These are phyloP conservation scores for Wickerhamiella dianesei DNA, from an alignment of 805 yeast genomes.

Conservation along the genomic window DNA sequence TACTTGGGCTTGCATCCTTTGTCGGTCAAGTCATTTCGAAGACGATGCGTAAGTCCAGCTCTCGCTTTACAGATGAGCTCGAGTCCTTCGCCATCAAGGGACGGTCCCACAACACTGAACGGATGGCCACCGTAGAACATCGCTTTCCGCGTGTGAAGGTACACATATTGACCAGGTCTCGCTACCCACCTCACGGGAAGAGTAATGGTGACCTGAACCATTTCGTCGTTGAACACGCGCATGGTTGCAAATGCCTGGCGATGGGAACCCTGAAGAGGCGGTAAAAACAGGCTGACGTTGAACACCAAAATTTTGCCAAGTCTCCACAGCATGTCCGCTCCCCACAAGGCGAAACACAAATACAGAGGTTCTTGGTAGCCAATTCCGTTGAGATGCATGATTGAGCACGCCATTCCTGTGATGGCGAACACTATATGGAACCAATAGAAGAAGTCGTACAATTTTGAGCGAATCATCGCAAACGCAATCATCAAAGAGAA, in stretches of 20 bases:
- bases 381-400: constrained; percentile 38
- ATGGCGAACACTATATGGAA: constrained; percentile 42
- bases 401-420: constrained; percentile 39
- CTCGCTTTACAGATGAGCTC: constrained; percentile 39
- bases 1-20: constrained; percentile 23
- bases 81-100: constrained; percentile 31
- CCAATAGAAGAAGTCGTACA: constrained; percentile 43
- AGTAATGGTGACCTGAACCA: constrained; percentile 37
- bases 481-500: constrained; percentile 32
- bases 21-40: constrained; percentile 26
- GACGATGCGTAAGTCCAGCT: constrained; percentile 37
- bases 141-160: constrained; percentile 35
- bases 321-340: constrained; percentile 47
- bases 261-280: constrained; percentile 28
- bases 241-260: constrained; percentile 28
- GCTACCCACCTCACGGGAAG: constrained; percentile 43
- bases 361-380: constrained; percentile 45
- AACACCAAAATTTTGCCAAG: constrained; percentile 33
- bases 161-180: constrained; percentile 50
- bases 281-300: constrained; percentile 22
- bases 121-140: constrained; percentile 60
- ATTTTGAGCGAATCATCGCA: constrained; percentile 36
- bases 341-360: constrained; percentile 51
- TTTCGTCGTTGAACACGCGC: constrained; percentile 30
- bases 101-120: constrained; percentile 38